These are phyloP conservation scores for Amaranthus tricolor DNA, from an alignment of 179 eudicot species.

Conservation along the genomic window DNA sequence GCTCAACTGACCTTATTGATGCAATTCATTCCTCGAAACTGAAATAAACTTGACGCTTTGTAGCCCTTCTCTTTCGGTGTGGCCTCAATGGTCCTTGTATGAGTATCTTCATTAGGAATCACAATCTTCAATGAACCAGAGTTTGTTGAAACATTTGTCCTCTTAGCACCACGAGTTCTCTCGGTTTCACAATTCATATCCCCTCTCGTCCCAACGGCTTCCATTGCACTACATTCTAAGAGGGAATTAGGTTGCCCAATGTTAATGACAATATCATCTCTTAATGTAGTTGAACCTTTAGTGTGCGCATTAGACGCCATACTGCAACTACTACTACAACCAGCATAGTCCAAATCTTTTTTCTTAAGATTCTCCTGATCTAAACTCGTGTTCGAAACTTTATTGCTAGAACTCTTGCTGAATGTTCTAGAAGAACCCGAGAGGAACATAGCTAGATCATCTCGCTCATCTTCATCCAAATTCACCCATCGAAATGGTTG, in stretches of 20 bases:
- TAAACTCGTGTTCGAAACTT: slow-evolving; percentile 25
- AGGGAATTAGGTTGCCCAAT: slow-evolving; percentile 19
- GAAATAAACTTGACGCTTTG: slow-evolving; percentile 34
- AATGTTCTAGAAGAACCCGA: slow-evolving; percentile 53
- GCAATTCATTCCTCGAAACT: slow-evolving; percentile 37
- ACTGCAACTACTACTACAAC: slow-evolving; percentile 26
- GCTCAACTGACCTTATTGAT: slow-evolving; percentile 57
- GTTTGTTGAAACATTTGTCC: slow-evolving; percentile 59
- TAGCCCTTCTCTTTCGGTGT: slow-evolving; percentile 72
- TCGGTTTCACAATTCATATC: slow-evolving; percentile 39
- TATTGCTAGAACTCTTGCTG: slow-evolving; percentile 27
- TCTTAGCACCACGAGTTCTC: slow-evolving; percentile 36
- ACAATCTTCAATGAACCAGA: slow-evolving; percentile 46
- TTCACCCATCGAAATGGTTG: slow-evolving; percentile 73
- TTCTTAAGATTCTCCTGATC: slow-evolving; percentile 22
- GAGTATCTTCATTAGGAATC: slow-evolving; percentile 43
- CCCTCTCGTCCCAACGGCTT: slow-evolving; percentile 37
- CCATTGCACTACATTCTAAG: slow-evolving; percentile 32
- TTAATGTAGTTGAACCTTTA: slow-evolving; percentile 19
- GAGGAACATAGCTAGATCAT: slow-evolving; percentile 81
- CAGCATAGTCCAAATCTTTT: slow-evolving; percentile 31
- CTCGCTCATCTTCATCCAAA: slow-evolving; percentile 77
- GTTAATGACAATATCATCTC: slow-evolving; percentile 37
- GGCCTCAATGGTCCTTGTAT: slow-evolving; percentile 34
- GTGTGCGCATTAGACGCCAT: slow-evolving; percentile 16